A percentile compares a stretch with the other conserved stretches of the same genome.
These are phyloP conservation scores for Truncatella angustata DNA, from an alignment of 2,329 filamentous ascomycete genomes.

Conservation along the genomic window DNA sequence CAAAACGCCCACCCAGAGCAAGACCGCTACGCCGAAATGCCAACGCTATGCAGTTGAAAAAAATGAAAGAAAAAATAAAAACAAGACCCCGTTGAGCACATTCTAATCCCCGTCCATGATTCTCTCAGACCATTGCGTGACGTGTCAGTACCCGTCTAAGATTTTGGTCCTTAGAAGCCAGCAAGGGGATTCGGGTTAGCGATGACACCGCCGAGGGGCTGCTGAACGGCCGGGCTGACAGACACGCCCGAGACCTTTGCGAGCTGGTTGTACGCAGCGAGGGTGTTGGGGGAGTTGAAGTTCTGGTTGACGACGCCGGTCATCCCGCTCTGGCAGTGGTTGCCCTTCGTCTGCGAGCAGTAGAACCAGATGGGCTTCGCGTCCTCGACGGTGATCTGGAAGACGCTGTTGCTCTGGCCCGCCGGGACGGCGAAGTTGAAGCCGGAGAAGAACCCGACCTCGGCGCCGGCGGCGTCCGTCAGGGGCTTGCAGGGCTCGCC, in stretches of 20 bases:
- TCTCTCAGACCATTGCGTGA: background rate
- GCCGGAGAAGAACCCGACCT: constrained; percentile 10
- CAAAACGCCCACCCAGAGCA: background rate
- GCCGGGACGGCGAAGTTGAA: constrained; percentile 9
- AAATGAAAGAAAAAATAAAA: no score
- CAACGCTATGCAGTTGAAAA: constrained; percentile 3
- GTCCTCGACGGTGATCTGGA: constrained; percentile 11
- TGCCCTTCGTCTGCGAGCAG: constrained; percentile 18
- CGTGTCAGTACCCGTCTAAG: no score
- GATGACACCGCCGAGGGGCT: constrained; percentile 28
- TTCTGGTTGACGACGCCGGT: constrained; percentile 11
- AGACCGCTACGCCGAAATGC: background rate
- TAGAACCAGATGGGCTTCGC: constrained; percentile 12
- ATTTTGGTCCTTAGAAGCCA: background rate
- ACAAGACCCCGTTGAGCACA: no score
- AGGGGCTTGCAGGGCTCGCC: constrained; percentile 34
- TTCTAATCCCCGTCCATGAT: background rate
- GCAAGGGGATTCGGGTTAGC: constrained; percentile 1
- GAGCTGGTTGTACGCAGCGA: constrained; percentile 33
- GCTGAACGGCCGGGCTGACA: constrained; percentile 28
- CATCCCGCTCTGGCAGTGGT: constrained; percentile 13
- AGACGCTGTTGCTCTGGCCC: constrained; percentile 3
- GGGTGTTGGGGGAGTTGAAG: constrained; percentile 35
- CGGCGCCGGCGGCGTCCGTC: background rate
- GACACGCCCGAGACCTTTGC: constrained; percentile 31